A percentile compares a stretch with the other conserved stretches of the same genome.
Evolutionary conservation across 225 moss, liverwort and hornwort species (phyloP).

Genomic region (Ulota crispa): DNA sequence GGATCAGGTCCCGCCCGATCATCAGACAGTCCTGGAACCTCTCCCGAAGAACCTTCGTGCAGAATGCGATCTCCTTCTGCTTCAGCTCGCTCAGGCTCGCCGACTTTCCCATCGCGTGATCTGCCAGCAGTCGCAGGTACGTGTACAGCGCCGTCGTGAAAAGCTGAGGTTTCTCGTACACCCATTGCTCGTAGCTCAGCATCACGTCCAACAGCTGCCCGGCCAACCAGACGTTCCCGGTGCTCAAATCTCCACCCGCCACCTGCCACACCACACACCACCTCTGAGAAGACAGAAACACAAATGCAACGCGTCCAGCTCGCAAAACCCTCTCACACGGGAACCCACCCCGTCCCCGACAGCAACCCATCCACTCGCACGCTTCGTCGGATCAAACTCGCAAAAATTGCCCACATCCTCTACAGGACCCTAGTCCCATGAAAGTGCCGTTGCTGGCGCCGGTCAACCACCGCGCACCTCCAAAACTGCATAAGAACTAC

Average conservation of each 20-base stretch:
- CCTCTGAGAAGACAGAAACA: too few species aligned
- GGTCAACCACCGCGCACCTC: too few species aligned
- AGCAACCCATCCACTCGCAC: too few species aligned
- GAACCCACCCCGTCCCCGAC: too few species aligned
- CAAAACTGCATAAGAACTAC: too few species aligned
- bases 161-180: conserved; percentile 66
- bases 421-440: too few species aligned
- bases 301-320: too few species aligned
- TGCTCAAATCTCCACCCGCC: conserved; percentile 87
- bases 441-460: too few species aligned
- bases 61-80: conserved; percentile 85
- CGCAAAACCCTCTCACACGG: too few species aligned
- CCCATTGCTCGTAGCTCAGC: conserved; percentile 75
- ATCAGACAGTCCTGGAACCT: conserved; percentile 88
- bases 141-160: conserved; percentile 94
- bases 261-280: conserved; percentile 49
- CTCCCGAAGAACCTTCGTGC: conserved; percentile 82
- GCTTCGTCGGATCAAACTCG: too few species aligned
- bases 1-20: conserved; percentile 90
- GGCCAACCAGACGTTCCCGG: conserved; percentile 88
- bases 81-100: conserved; percentile 68
- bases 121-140: conserved; percentile 86
- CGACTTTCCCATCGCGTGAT: conserved; percentile 75
- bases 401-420: too few species aligned
- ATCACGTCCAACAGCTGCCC: conserved; percentile 87